A percentile compares a stretch with the other conserved stretches of the same genome.
phyloP scores from a whole-genome alignment of 2,329 filamentous ascomycete species.

The Botrytis elliptica region DNA sequence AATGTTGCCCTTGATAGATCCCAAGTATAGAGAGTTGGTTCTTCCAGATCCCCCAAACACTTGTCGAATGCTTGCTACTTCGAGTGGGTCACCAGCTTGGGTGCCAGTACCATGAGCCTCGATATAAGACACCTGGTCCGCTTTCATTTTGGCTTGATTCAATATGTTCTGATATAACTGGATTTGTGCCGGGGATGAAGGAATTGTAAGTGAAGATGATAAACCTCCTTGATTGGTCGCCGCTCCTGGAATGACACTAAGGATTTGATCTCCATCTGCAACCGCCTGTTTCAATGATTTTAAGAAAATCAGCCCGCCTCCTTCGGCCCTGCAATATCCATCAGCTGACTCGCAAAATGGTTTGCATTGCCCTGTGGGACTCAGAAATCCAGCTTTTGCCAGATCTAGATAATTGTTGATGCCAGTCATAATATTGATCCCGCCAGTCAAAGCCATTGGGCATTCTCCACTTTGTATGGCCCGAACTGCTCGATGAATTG shows the following conservation, averaged over 20 bases:
- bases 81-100: slow-evolving; percentile 28
- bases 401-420: slow-evolving; percentile 7
- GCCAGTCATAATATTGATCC: slow-evolving; percentile 16
- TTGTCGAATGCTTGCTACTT: slow-evolving; percentile 21
- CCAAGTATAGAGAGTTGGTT: slow-evolving; percentile 22
- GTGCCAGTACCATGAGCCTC: slow-evolving; percentile 32
- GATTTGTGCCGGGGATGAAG: slow-evolving; percentile 46
- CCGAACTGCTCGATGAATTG: slow-evolving; percentile 37
- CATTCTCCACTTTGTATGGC: slow-evolving; percentile 27
- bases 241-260: slow-evolving; percentile 52
- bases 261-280: slow-evolving; percentile 51
- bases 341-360: slow-evolving; percentile 48
- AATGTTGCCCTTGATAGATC: slow-evolving; percentile 41
- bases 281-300: slow-evolving; percentile 39
- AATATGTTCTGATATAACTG: slow-evolving; percentile 13
- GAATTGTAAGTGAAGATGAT: slow-evolving; percentile 57
- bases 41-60: slow-evolving; percentile 19
- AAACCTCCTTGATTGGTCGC: slow-evolving; percentile 57
- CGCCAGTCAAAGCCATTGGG: slow-evolving; percentile 15
- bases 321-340: slow-evolving; percentile 56
- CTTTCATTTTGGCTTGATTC: background rate
- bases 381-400: slow-evolving; percentile 14
- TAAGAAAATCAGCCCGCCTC: slow-evolving; percentile 48
- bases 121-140: slow-evolving; percentile 5
- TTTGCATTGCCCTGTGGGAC: slow-evolving; percentile 31